Base-by-base conservation (phyloP, 108 stramenopile genomes). In the Cyclostephanos invisitatus region DNA sequence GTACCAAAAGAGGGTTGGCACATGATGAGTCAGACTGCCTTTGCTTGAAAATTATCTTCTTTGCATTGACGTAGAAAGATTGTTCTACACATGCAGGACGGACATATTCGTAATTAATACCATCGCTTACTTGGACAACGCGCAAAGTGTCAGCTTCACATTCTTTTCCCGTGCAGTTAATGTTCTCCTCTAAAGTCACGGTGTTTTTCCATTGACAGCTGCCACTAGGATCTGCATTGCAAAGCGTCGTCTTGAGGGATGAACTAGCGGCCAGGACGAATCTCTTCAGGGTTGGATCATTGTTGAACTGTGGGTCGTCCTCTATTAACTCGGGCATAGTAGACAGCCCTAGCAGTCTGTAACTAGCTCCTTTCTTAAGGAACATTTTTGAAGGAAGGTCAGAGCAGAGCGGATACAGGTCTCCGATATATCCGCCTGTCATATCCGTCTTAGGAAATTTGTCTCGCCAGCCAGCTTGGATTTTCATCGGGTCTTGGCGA, bases 21-120 rank as follows among this genome's bases (percentile, higher is more conserved):
- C 80, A 81, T 5, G 71, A 63, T 36, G 70, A 71, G 48, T 56
- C 57, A 6, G 32, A 44, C 69, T 59, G 70, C 56, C 75, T 63
- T 53, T 76, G 57, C 22, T 53, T 68, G 66, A 62, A 72, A 12
- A 80, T 73, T 7, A 88, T 73, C 36, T 70, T 81, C 59, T 81
- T 76, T 7, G 84, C 85, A 62, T 87, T 74, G 18, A 58, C 60
- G 42, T 72, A 87, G 56, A 89, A 89, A 14, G 69, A 77, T 49
- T 84, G 84, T 11, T 88, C 60, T 3, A 88, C 87, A 81, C 88
- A 89, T 7, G 86, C 71, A 12, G 80, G 77, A 10, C 76, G 72
- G 18, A 88, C 68, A 72, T 85, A 92, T 68, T 92, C 91, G 54
- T 80, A 92, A 64, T 75, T 72, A 11, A 86, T 66, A 15, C 78